phyloP scores from a whole-genome alignment of 345 rosid genomes.

The Lepidium aucheri region DNA sequence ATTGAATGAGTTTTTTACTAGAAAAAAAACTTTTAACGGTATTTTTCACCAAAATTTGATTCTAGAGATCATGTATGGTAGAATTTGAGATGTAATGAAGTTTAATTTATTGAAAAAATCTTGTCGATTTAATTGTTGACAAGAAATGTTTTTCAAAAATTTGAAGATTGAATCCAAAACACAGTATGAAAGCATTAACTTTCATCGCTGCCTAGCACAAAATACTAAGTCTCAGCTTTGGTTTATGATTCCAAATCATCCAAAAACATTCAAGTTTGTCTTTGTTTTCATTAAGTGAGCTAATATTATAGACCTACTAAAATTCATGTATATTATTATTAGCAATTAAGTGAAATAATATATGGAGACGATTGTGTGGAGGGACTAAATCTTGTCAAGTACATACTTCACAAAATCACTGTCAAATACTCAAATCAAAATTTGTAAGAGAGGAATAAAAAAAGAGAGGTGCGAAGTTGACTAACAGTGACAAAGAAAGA shows the following conservation, averaged over 20 bases:
- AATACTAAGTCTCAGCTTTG: not conserved
- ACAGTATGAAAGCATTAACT: not conserved
- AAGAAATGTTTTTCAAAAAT: not conserved
- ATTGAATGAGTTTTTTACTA: no score
- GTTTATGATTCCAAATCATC: not conserved
- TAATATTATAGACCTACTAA: no score
- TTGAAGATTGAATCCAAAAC: not conserved
- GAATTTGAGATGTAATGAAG: no score
- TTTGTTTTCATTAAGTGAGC: no score
- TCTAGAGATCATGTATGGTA: no score
- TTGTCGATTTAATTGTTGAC: no score
- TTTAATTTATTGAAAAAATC: no score
- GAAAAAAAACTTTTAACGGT: no score
- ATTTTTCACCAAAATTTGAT: no score
- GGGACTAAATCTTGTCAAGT: conserved; percentile 21
- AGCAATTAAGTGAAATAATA: not conserved
- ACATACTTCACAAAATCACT: conserved; percentile 12
- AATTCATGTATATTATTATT: no score
- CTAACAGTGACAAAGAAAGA: conserved; percentile 33
- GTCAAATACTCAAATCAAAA: conserved; percentile 17
- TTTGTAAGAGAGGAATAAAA: not conserved
- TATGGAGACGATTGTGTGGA: not conserved
- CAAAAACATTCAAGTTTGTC: not conserved
- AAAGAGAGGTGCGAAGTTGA: conserved; percentile 33
- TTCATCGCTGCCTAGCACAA: not conserved